Conservation (phyloP, 2,329 filamentous ascomycete genomes). For the Fusarium sp. region DNA sequence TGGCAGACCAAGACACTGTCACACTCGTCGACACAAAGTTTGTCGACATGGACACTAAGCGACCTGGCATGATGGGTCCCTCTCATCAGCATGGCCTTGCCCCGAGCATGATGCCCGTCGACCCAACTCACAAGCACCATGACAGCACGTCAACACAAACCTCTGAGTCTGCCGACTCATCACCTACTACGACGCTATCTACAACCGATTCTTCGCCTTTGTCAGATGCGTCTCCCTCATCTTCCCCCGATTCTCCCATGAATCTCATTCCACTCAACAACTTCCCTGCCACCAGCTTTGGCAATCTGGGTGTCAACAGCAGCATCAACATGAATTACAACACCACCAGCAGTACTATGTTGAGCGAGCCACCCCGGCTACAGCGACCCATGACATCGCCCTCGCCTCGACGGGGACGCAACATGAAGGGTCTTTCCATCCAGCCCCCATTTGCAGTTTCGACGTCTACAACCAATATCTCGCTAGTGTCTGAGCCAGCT, state of each 20-base stretch:
- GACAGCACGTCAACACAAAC: constrained; percentile 82
- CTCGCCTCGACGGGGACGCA: constrained; percentile 77
- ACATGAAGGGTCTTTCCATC: constrained; percentile 86
- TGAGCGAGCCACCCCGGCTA: constrained; percentile 57
- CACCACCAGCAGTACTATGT: constrained; percentile 40
- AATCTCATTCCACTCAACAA: constrained; percentile 78
- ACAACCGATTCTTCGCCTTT: constrained; percentile 92
- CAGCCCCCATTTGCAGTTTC: constrained; percentile 67
- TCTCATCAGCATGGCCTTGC: constrained; percentile 54
- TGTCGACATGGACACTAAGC: constrained; percentile 59
- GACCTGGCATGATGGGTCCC: constrained; percentile 53
- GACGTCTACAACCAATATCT: constrained; percentile 60
- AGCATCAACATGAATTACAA: constrained; percentile 12
- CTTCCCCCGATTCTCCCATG: constrained; percentile 89
- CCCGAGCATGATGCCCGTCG: constrained; percentile 56
- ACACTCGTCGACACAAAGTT: constrained; percentile 66
- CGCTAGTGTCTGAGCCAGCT: constrained; percentile 71
- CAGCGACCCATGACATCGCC: constrained; percentile 75
- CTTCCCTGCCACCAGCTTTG: constrained; percentile 72
- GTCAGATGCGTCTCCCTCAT: constrained; percentile 90
- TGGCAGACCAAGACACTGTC: constrained; percentile 65
- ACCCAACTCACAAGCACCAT: constrained; percentile 74
- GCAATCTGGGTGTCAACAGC: constrained; percentile 49
- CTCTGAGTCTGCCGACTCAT: constrained; percentile 90
- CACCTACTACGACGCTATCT: constrained; percentile 92